Conservation (phyloP, 1,284 basidiomycete species). For the Sporisorium exsertum region DNA sequence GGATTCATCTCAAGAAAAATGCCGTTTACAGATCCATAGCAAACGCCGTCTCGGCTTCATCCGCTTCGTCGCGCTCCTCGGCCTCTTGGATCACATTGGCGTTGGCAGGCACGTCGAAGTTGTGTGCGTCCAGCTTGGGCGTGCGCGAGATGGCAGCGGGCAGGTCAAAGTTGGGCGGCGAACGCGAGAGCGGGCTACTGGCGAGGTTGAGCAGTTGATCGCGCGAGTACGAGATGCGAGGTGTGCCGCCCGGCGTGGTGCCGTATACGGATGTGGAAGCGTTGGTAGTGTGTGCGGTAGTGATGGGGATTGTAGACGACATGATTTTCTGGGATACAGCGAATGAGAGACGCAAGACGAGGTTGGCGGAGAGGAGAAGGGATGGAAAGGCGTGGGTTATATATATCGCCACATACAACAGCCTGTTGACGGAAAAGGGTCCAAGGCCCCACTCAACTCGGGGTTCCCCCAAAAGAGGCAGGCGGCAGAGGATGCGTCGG, state of each 20-base stretch:
- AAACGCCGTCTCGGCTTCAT: constrained; percentile 11
- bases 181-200: constrained; percentile 40
- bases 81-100: neutral
- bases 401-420: neutral
- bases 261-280: constrained; percentile 28
- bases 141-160: constrained; percentile 11
- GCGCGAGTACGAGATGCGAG: constrained; percentile 56
- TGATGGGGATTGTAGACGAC: constrained; percentile 27
- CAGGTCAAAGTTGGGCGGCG: constrained; percentile 21
- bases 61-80: neutral
- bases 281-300: neutral
- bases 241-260: constrained; percentile 53
- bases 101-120: neutral
- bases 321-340: constrained; percentile 6
- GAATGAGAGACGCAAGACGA: neutral
- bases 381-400: neutral
- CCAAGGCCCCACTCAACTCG: neutral
- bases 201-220: constrained; percentile 57
- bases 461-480: too few relatives aligned
- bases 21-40: constrained; percentile 21
- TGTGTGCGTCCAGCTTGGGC: neutral
- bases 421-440: neutral
- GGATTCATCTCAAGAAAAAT: too few relatives aligned
- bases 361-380: neutral
- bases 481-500: too few relatives aligned